Evolutionary conservation across 164 flowering plant species (phyloP).

Genomic region (Paratinospora sagittata): DNA sequence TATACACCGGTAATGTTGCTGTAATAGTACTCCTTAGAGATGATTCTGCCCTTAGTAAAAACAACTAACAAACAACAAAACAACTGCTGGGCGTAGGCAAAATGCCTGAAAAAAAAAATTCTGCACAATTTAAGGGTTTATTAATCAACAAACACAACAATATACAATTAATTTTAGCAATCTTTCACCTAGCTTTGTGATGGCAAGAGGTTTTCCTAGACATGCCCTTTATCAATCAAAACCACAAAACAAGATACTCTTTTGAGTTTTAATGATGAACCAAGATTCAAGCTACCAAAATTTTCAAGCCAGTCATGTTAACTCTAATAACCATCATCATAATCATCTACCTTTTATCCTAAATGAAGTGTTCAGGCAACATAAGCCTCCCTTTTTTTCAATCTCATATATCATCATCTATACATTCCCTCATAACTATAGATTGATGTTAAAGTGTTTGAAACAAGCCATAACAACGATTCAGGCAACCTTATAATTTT

Average conservation of each 20-base stretch:
- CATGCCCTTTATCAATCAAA: background rate
- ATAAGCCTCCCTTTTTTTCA: background rate
- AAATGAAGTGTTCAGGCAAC: background rate
- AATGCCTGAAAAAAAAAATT: background rate
- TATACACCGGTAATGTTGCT: too few species aligned
- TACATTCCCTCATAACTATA: background rate
- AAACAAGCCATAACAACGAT: too few species aligned
- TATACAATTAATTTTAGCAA: too few species aligned
- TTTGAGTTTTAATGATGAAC: background rate
- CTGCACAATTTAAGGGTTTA: background rate
- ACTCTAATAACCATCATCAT: background rate
- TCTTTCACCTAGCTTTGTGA: background rate
- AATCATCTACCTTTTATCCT: background rate
- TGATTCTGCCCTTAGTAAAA: background rate
- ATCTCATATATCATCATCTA: background rate
- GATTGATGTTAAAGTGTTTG: background rate
- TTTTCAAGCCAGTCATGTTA: background rate
- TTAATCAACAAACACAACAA: background rate
- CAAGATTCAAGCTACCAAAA: background rate
- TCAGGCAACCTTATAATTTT: too few species aligned
- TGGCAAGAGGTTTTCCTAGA: background rate
- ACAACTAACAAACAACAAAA: background rate
- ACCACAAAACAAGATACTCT: background rate
- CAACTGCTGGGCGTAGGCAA: background rate
- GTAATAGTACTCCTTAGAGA: too few species aligned